Conservation (phyloP, 2,329 filamentous ascomycete species). For the Periglandula ipomoeae region DNA sequence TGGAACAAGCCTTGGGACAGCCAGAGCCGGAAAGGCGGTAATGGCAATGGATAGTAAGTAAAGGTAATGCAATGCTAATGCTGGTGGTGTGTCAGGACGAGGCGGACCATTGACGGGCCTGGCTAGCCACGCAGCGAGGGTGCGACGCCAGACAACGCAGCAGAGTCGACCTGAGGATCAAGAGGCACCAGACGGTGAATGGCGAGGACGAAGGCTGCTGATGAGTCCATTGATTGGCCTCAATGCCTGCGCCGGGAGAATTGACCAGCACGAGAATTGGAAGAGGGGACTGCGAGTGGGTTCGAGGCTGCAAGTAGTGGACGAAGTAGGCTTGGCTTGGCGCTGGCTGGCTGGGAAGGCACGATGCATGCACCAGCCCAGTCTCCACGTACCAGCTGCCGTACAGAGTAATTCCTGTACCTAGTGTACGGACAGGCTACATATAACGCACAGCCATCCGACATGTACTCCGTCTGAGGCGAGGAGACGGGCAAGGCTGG, state of each 20-base stretch:
- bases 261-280: conserved; percentile 1
- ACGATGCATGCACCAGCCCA: too few relatives aligned
- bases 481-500: too few relatives aligned
- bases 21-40: conserved; percentile 4
- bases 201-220: conserved; percentile 1
- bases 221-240: conserved; percentile 7
- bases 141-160: neutral
- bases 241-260: conserved; percentile 5
- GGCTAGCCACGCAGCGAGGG: conserved; percentile 4
- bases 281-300: conserved; percentile 6
- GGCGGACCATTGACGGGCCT: conserved; percentile 3
- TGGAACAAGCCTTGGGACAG: conserved; percentile 1
- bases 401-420: too few relatives aligned
- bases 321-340: neutral
- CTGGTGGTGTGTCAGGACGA: conserved; percentile 1
- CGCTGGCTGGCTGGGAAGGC: neutral
- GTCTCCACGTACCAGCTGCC: too few relatives aligned
- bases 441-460: too few relatives aligned
- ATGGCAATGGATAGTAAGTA: neutral
- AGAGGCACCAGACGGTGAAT: neutral
- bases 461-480: too few relatives aligned
- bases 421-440: too few relatives aligned
- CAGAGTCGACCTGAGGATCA: neutral
- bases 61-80: neutral
- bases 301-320: conserved; percentile 7